Percentiles rank a stretch among this genome's conserved stretches.
Conservation (phyloP, 352 stramenopile genomes). For the Pythium graminicola region DNA sequence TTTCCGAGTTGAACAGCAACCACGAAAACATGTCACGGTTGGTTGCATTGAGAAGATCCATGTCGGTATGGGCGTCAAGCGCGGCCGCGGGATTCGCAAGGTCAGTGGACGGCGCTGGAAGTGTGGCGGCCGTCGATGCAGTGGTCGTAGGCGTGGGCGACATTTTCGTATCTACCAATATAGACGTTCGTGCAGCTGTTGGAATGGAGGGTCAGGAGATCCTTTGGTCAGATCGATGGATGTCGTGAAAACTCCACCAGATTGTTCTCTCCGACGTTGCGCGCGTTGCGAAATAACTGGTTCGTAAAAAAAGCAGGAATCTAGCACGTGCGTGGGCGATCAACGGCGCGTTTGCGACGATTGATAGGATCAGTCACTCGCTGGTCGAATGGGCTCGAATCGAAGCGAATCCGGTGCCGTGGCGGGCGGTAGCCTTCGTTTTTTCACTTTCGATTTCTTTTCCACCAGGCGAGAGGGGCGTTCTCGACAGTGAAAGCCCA, state of each 20-base stretch:
- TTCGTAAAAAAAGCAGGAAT: not conserved
- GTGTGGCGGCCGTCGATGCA: conserved; percentile 10
- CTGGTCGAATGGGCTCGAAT: conserved; percentile 1
- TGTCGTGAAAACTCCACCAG: no score
- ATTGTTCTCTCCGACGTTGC: no score
- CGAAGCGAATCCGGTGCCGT: conserved; percentile 1
- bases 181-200: not conserved
- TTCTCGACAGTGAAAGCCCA: conserved; percentile 9
- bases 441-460: not conserved
- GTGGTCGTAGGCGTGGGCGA: conserved; percentile 17
- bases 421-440: not conserved
- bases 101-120: conserved; percentile 19
- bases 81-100: conserved; percentile 6
- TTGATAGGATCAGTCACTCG: conserved; percentile 4
- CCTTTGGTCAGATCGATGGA: not conserved
- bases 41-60: conserved; percentile 57
- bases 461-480: not conserved
- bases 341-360: not conserved
- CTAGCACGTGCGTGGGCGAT: not conserved
- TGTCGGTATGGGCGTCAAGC: conserved; percentile 39
- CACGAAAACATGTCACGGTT: conserved; percentile 85
- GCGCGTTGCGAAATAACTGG: no score
- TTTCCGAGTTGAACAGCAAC: conserved; percentile 82
- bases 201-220: conserved; percentile 1
- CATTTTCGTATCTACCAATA: no score